Evolutionary conservation across 2,329 filamentous ascomycete genomes (phyloP).

Genomic region (Chalara sp.): DNA sequence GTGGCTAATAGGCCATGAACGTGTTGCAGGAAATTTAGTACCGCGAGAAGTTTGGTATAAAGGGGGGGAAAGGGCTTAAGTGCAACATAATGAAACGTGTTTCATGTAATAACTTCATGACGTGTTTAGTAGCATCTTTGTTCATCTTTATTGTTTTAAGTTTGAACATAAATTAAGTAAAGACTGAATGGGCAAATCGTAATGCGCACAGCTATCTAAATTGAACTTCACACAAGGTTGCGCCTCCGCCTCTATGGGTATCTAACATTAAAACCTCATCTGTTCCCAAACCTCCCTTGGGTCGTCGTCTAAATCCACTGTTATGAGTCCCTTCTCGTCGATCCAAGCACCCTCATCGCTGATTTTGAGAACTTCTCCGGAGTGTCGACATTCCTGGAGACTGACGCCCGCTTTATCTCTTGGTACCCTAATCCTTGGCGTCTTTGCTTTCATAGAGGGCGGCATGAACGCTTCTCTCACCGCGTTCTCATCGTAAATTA

Average conservation of each 20-base stretch:
- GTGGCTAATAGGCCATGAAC: too few relatives aligned
- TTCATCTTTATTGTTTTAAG: too few relatives aligned
- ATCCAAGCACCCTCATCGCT: slow-evolving; percentile 53
- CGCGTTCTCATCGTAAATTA: slow-evolving; percentile 34
- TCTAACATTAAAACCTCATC: neutral
- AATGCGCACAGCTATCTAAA: neutral
- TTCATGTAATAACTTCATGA: neutral
- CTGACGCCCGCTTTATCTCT: slow-evolving; percentile 49
- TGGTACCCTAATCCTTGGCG: slow-evolving; percentile 54
- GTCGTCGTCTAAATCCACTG: slow-evolving; percentile 13
- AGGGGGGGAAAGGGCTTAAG: too few relatives aligned
- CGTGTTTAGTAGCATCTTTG: too few relatives aligned
- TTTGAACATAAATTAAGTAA: too few relatives aligned
- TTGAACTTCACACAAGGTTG: neutral
- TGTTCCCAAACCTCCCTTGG: neutral
- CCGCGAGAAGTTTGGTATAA: too few relatives aligned
- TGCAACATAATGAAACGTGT: neutral
- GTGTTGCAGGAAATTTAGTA: too few relatives aligned
- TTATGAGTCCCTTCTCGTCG: slow-evolving; percentile 29
- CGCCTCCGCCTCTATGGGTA: neutral
- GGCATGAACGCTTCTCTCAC: slow-evolving; percentile 46
- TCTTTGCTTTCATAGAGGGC: slow-evolving; percentile 47
- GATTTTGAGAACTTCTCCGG: slow-evolving; percentile 43
- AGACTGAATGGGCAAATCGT: neutral
- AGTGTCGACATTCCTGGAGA: slow-evolving; percentile 49